Evolutionary conservation across 169 alveolate species (phyloP), one percentile per base, ranked within the genome.

Genomic region (Cystoisospora suis): DNA sequence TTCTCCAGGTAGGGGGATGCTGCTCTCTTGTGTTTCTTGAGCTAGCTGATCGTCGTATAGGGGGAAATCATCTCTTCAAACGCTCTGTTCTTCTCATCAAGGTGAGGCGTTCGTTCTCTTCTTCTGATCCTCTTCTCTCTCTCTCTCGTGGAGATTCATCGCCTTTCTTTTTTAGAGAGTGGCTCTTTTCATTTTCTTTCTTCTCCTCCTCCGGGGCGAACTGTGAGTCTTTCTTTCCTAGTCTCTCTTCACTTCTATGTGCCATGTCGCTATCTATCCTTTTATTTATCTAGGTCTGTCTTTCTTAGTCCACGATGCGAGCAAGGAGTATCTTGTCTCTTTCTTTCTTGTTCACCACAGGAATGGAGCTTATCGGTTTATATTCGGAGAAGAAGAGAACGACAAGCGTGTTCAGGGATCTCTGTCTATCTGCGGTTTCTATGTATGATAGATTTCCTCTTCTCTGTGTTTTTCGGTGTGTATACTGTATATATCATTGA

Each of bases 1-100:
- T 81, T 23, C 9, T n/a, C 23, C 92, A 91, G 94, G 86, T 91
- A 5, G 94, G 94, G 2, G 94, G 94, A 47, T 91, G 94, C 77
- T 91, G 92, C 59, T 86, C 94, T 9, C 69, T 87, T 36, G 92
- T 85, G 75, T 79, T 91, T 17, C 92, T 91, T 59, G 92, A 91
- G 53, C 89, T 81, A 3, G 85, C 87, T 17, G 94, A 91, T 59
- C 75, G 91, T 12, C 92, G 92, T 49, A 79, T 91, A n/a, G 91
- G 90, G 58, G 79, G 89, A 4, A 12, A 34, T 59, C 94, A 91
- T 45, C 92, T 91, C 47, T 91, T 91, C 89, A 91, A 91, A 90
- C 89, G 94, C 42, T 86, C 94, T 1, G 86, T 87, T 44, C 47
- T 91, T 2, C 90, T 91, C 79, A 85, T 91, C 58, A 91, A 91